Conservation (phyloP, 1,284 basidiomycete species). For the Stygiomarasmius scandens region DNA sequence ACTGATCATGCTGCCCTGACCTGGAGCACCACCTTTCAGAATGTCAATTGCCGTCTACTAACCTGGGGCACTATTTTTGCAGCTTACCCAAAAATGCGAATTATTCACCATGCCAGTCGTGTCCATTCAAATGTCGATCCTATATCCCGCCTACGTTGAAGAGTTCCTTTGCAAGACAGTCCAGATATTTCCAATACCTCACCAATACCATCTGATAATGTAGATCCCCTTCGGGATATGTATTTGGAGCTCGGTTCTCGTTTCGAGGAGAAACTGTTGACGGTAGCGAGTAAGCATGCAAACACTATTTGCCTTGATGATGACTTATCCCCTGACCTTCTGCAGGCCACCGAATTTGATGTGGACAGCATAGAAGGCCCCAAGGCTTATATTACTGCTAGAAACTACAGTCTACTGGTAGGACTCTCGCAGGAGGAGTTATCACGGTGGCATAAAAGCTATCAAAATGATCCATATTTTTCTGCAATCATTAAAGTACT, state of each 20-base stretch:
- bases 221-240: constrained; percentile 26
- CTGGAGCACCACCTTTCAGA: constrained; percentile 33
- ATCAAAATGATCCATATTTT: no score
- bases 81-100: constrained; percentile 29
- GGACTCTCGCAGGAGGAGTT: no score
- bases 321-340: no score
- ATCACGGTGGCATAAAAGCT: no score
- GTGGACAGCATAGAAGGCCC: no score
- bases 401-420: no score
- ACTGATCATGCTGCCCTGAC: constrained; percentile 36
- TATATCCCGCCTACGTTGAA: constrained; percentile 8
- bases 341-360: no score
- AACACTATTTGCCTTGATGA: no score
- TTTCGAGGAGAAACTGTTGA: constrained; percentile 31
- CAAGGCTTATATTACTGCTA: no score
- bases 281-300: no score
- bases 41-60: constrained; percentile 28
- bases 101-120: constrained; percentile 30
- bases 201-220: no score
- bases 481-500: no score
- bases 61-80: constrained; percentile 30
- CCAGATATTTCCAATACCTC: background rate
- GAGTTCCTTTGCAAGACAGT: constrained; percentile 1
- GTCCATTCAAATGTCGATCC: constrained; percentile 36
- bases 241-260: constrained; percentile 27